Conservation (phyloP, 768 basidiomycete genomes). For the Mycena capillaripes region DNA sequence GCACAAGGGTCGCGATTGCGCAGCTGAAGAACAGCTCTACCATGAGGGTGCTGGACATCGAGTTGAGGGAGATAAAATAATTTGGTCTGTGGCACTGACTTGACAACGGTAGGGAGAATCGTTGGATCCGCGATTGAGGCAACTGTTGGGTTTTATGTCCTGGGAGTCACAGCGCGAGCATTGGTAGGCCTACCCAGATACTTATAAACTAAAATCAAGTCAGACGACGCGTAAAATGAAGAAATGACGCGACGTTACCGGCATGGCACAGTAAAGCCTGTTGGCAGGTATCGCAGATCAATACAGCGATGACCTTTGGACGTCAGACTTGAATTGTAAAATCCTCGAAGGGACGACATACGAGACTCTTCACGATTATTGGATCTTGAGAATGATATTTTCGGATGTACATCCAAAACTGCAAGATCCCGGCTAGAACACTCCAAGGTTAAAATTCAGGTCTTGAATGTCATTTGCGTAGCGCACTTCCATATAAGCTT, state of each 20-base stretch:
- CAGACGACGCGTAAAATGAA: no score
- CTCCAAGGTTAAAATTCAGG: not conserved
- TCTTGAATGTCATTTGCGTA: not conserved
- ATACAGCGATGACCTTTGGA: constrained; percentile 26
- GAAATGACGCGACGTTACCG: no score
- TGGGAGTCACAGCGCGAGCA: no score
- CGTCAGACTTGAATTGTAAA: not conserved
- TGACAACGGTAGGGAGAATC: constrained; percentile 20
- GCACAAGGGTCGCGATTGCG: constrained; percentile 34
- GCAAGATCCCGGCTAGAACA: constrained; percentile 25
- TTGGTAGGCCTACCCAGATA: constrained; percentile 25
- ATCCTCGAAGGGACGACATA: not conserved
- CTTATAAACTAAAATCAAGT: constrained; percentile 21
- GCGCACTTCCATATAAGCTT: constrained; percentile 33
- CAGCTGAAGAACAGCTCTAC: constrained; percentile 38
- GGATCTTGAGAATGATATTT: constrained; percentile 31
- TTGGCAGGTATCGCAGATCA: constrained; percentile 32
- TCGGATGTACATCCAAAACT: constrained; percentile 37
- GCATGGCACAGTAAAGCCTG: constrained; percentile 25
- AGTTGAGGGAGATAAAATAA: not conserved
- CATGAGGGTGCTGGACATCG: constrained; percentile 30
- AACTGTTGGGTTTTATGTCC: constrained; percentile 8
- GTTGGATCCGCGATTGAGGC: constrained; percentile 4
- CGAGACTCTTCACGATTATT: constrained; percentile 5
- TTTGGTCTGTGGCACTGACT: constrained; percentile 1